These are phyloP conservation scores for Leptodontidium sp. DNA, from an alignment of 2,329 filamentous ascomycete genomes.

Conservation along the genomic window DNA sequence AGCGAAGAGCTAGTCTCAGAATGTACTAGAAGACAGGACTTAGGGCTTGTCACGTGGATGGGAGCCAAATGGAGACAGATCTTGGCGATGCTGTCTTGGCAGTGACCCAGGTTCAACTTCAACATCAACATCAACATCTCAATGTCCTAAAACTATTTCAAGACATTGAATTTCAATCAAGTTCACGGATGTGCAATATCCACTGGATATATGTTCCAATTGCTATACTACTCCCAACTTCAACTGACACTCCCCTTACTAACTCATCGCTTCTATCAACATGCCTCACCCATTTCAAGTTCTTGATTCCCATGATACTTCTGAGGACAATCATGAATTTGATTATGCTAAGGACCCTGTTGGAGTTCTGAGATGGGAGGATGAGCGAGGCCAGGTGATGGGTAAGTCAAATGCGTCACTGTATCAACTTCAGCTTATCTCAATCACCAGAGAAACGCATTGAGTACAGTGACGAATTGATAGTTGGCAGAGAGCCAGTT, in stretches of 20 bases:
- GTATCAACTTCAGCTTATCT: neutral
- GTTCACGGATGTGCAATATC: slow-evolving; percentile 27
- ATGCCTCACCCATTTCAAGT: neutral
- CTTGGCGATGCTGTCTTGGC: neutral
- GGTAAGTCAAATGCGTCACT: slow-evolving; percentile 11
- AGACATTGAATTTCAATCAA: slow-evolving; percentile 13
- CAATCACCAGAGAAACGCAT: slow-evolving; percentile 8
- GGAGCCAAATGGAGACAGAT: neutral
- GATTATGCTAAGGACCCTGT: slow-evolving; percentile 7
- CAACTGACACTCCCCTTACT: slow-evolving; percentile 20
- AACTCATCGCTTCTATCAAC: slow-evolving; percentile 7
- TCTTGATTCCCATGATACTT: neutral
- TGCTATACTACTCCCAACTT: slow-evolving; percentile 25
- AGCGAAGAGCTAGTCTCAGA: slow-evolving; percentile 15
- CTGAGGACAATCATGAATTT: neutral
- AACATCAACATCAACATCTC: neutral
- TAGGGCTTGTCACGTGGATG: slow-evolving; percentile 23
- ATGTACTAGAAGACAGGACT: neutral
- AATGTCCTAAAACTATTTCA: neutral
- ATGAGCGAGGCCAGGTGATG: neutral
- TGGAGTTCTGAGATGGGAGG: slow-evolving; percentile 25
- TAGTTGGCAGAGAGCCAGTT: slow-evolving; percentile 13
- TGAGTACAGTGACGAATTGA: slow-evolving; percentile 3
- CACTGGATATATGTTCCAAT: slow-evolving; percentile 13
- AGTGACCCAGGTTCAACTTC: neutral